Evolutionary conservation across 1,139 yeast species (phyloP).

Genomic region (Diutina scorzettiae): DNA sequence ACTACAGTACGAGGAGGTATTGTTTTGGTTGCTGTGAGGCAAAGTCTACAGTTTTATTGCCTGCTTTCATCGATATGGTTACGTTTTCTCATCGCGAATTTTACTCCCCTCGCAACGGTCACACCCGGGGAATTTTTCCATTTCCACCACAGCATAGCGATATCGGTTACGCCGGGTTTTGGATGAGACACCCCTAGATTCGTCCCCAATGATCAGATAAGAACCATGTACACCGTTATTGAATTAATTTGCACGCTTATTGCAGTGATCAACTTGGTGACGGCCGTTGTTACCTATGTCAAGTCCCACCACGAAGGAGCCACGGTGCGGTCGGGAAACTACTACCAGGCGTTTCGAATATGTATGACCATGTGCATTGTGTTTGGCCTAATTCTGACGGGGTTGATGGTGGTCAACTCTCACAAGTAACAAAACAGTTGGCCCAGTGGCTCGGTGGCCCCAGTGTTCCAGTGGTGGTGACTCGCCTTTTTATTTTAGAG

Average conservation of each 20-base stretch:
- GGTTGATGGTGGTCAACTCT: constrained; percentile 1
- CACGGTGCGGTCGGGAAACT: constrained; percentile 14
- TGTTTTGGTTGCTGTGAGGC: too few relatives aligned
- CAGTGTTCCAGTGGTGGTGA: too few relatives aligned
- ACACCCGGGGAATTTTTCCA: neutral
- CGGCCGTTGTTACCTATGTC: constrained; percentile 14
- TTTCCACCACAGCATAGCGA: neutral
- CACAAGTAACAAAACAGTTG: too few relatives aligned
- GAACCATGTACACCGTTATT: constrained; percentile 6
- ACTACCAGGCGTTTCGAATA: constrained; percentile 13
- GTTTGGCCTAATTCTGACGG: constrained; percentile 4
- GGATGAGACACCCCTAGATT: neutral
- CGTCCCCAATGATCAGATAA: neutral
- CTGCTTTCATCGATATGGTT: too few relatives aligned
- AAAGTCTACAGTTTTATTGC: too few relatives aligned
- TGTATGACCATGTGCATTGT: constrained; percentile 4
- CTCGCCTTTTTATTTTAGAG: too few relatives aligned
- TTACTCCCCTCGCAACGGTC: neutral
- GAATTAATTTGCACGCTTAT: constrained; percentile 15
- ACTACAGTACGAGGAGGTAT: too few relatives aligned
- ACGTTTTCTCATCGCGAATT: too few relatives aligned
- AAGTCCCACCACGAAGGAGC: constrained; percentile 13
- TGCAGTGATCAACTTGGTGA: constrained; percentile 14
- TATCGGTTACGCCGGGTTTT: neutral
- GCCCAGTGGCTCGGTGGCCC: too few relatives aligned